A percentile compares a stretch with the other conserved stretches of the same genome.
phyloP scores from a whole-genome alignment of 2,329 filamentous ascomycete genomes.

The Mycosphaerella sp. region DNA sequence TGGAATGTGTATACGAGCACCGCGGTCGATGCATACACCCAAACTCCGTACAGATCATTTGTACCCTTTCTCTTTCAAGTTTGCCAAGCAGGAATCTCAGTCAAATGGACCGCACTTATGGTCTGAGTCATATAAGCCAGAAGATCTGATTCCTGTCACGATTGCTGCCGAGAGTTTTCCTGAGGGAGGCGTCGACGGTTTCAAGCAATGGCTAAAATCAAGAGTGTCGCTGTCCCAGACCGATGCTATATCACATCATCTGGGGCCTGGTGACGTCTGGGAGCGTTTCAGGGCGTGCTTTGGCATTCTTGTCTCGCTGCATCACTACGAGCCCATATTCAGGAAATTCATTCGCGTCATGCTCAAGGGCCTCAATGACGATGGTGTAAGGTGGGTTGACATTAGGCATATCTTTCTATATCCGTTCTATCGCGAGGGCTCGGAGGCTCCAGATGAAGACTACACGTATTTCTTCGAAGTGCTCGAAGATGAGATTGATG shows the following conservation, averaged over 20 bases:
- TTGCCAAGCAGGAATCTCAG: constrained; percentile 40
- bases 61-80: constrained; percentile 50
- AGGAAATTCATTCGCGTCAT: constrained; percentile 66
- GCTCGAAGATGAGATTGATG: constrained; percentile 69
- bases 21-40: constrained; percentile 50
- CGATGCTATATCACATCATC: constrained; percentile 72
- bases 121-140: constrained; percentile 55
- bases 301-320: constrained; percentile 61
- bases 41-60: constrained; percentile 48
- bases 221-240: constrained; percentile 64
- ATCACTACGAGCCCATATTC: constrained; percentile 89
- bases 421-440: constrained; percentile 59
- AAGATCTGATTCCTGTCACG: constrained; percentile 52
- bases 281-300: constrained; percentile 75
- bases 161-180: constrained; percentile 69
- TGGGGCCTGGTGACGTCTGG: constrained; percentile 81
- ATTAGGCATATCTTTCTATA: constrained; percentile 68
- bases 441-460: constrained; percentile 60
- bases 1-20: constrained; percentile 64
- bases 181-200: constrained; percentile 61
- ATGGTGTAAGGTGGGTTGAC: constrained; percentile 82
- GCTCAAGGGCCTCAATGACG: constrained; percentile 63
- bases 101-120: constrained; percentile 51
- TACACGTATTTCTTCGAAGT: constrained; percentile 64
- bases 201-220: constrained; percentile 68